A percentile compares a stretch with the other conserved stretches of the same genome.
These are phyloP conservation scores for Ganoderma resinaceum DNA, from an alignment of 1,284 basidiomycete genomes.

Conservation along the genomic window DNA sequence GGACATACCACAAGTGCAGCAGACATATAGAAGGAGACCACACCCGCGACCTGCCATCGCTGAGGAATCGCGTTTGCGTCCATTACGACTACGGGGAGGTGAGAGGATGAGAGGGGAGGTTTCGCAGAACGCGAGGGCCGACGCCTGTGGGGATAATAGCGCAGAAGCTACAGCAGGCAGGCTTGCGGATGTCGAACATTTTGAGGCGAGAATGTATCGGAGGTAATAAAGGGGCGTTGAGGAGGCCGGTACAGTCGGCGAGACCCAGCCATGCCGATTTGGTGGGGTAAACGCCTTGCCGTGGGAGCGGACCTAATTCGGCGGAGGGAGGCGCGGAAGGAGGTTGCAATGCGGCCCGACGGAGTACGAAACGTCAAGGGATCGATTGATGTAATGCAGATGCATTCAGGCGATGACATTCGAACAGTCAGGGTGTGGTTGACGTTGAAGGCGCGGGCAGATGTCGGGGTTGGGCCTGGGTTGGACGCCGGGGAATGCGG, in stretches of 20 bases:
- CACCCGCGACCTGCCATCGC: slow-evolving; percentile 63
- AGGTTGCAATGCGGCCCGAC: slow-evolving; percentile 1
- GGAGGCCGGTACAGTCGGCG: background rate
- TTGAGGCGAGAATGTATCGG: slow-evolving; percentile 1
- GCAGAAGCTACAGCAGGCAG: background rate
- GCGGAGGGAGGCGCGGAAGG: background rate
- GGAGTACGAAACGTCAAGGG: background rate
- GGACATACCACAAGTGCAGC: slow-evolving; percentile 72
- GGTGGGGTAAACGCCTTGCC: background rate
- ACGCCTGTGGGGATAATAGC: background rate
- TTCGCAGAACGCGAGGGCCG: background rate
- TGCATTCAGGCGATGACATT: background rate
- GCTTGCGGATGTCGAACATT: slow-evolving; percentile 6
- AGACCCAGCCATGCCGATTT: background rate
- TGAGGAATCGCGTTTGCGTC: slow-evolving; percentile 41
- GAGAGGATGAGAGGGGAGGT: background rate
- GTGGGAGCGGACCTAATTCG: background rate
- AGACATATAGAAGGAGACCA: slow-evolving; percentile 80
- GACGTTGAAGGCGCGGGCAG: background rate
- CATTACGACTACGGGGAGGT: slow-evolving; percentile 34
- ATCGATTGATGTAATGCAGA: background rate
- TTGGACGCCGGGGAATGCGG: background rate
- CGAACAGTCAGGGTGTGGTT: background rate
- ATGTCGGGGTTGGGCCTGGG: no score
- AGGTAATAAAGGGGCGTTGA: slow-evolving; percentile 21